Base-by-base conservation (phyloP, 176 grass and related monocot genomes). In the Puccinellia tenuiflora region DNA sequence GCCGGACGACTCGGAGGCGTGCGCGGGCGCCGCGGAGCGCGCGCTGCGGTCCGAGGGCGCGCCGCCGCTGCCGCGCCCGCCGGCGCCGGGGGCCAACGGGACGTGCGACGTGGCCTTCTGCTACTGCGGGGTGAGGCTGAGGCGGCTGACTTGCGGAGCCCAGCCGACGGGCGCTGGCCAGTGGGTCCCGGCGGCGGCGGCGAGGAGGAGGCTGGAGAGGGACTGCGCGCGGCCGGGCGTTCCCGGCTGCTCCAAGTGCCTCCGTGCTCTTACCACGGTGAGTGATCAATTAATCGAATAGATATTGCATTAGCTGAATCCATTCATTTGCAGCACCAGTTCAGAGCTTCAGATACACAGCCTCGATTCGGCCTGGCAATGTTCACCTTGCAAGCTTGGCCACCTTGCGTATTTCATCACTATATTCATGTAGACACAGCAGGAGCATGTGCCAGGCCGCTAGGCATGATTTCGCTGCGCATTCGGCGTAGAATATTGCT, bases 21-120 rank as follows among this genome's bases (percentile, higher is more conserved):
- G 81, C 38, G 82, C 73, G 26, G 87, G 87, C 60, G 88, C 86
- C 30, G 81, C 86, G 20, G 93, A 91, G 52, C 63, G 93, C 85
- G 93, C 91, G 35, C 77, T 98, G 69, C 83, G 80, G 10, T 81
- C 80, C 17, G 85, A 68, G 15, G 89, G 93, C 2, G 83, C 90
- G 2, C 20, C 33, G 22, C 52, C 28, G 22, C 52, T 93, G 51
- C 93, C 93, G 29, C 89, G 87, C 13, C 76, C 59, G n/a, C 70
- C 83, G 1, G 89, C 59, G n/a, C 70, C 83, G 1, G 89, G 89
- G 10, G 83, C 55, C 34, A 93, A 93, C 54, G 91, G 80, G 15
- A 96, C 96, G 20, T 94, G 97, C 86, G 89, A 96, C 84, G 62
- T 88, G 33, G 97, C 88, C 9, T 90, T 87, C 74, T 99, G 93